Evolutionary conservation across 441 rosid genomes (phyloP), one percentile per base, ranked within the genome.

Genomic region (Croton laevigatus): DNA sequence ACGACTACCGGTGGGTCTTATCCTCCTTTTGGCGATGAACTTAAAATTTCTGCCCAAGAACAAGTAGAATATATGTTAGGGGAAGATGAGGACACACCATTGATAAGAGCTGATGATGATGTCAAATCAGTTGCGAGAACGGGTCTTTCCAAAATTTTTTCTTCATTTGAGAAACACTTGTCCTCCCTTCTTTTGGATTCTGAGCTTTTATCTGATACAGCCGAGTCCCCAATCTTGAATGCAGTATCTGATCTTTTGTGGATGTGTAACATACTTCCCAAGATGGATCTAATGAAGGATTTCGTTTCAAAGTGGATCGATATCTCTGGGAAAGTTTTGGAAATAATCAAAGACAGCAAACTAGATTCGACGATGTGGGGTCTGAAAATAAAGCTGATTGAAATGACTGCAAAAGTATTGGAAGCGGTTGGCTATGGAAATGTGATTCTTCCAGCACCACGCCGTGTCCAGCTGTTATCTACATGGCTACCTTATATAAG

Each of bases 361-460:
- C 89, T 90, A 0, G 83, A 82, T 66, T 80, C 78, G 68, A 6
- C 61, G 65, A 38, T 89, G 85, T 86, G 94, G 88, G 93, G 86
- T 65, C 81, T 89, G 79, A 89, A 90, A 75, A 66, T 86, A 38
- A 94, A 89, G 84, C 65, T 91, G 61, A 83, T 90, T 62, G 93
- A 88, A 81, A 72, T 91, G 70, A 87, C 92, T 1, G 92, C 87
- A 57, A 94, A 91, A 83, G 88, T 88, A 23, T 72, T 93, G 73
- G 97, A 93, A 75, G 96, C 96, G 0, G 96, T 91, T 8, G 97
- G 97, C 36, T 93, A 93, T 55, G 98, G 98, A 8, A 81, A 62
- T 0, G 98, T 93, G 77, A 85, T 91, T 65, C 84, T 91, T 65
- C 83, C 93, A 22, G 81, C 89, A 1, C 73, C 74, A 64, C 80